Evolutionary conservation across 768 basidiomycete species (phyloP).

Genomic region (Auriscalpium orientale): DNA sequence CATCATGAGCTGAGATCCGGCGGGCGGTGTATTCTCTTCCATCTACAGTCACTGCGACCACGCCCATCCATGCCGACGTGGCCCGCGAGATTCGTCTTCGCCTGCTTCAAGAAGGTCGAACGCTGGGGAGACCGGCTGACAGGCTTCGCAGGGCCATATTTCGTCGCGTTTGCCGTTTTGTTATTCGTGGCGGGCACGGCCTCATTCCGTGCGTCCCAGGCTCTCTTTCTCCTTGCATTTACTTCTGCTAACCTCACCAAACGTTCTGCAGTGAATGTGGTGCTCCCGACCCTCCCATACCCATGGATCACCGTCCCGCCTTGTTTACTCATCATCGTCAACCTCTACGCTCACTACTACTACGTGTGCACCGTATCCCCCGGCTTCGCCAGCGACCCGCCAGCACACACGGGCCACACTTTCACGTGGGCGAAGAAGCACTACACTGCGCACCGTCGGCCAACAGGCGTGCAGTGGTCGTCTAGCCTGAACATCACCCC

Average conservation of each 20-base stretch:
- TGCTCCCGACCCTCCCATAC: slow-evolving; percentile 56
- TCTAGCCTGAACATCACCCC: slow-evolving; percentile 41
- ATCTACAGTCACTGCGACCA: neutral
- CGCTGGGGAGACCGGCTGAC: slow-evolving; percentile 70
- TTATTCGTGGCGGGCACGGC: slow-evolving; percentile 63
- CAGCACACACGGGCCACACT: slow-evolving; percentile 18
- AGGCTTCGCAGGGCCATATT: slow-evolving; percentile 87
- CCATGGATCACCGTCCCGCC: slow-evolving; percentile 56
- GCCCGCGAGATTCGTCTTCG: slow-evolving; percentile 32
- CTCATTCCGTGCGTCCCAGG: slow-evolving; percentile 66
- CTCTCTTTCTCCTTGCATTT: neutral
- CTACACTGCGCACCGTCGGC: slow-evolving; percentile 50
- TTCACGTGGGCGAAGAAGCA: slow-evolving; percentile 23
- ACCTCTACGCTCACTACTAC: slow-evolving; percentile 80
- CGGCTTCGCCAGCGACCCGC: slow-evolving; percentile 67
- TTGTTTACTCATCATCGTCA: slow-evolving; percentile 69
- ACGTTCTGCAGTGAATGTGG: slow-evolving; percentile 57
- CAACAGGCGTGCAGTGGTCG: slow-evolving; percentile 45
- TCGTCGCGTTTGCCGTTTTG: slow-evolving; percentile 72
- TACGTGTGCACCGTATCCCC: slow-evolving; percentile 73
- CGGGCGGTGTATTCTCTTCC: too few relatives aligned
- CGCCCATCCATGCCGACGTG: slow-evolving; percentile 4
- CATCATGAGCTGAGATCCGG: too few relatives aligned
- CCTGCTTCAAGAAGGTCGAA: slow-evolving; percentile 64
- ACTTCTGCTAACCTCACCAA: neutral